phyloP scores from a whole-genome alignment of 768 basidiomycete species.

The Leccinum broughii region DNA sequence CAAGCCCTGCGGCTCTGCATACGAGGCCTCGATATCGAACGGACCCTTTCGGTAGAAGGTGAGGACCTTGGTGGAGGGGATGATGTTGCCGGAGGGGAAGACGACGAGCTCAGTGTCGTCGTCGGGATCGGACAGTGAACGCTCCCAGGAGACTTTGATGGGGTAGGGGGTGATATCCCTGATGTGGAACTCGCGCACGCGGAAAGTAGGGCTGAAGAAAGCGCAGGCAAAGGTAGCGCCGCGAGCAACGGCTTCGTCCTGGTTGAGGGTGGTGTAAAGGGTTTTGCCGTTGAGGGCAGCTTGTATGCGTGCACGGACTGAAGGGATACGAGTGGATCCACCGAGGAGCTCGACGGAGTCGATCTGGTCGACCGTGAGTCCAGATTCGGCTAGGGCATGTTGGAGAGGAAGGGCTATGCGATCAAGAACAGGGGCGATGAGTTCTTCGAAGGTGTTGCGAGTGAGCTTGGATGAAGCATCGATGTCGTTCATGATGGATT shows the following conservation, averaged over 20 bases:
- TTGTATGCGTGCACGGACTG: constrained; percentile 86
- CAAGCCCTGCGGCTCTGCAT: constrained; percentile 68
- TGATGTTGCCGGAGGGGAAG: constrained; percentile 79
- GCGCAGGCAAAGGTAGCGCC: constrained; percentile 98
- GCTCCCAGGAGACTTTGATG: constrained; percentile 88
- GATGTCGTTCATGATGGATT: constrained; percentile 94
- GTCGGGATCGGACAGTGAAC: constrained; percentile 68
- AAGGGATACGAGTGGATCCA: constrained; percentile 89
- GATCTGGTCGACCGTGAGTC: constrained; percentile 80
- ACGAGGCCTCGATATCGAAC: constrained; percentile 86
- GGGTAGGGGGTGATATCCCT: constrained; percentile 86
- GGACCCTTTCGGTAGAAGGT: constrained; percentile 89
- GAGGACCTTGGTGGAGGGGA: constrained; percentile 94
- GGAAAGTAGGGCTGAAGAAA: constrained; percentile 96
- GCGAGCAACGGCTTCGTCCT: constrained; percentile 95
- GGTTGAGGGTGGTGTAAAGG: constrained; percentile 93
- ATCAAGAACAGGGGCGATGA: constrained; percentile 74
- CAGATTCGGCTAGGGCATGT: constrained; percentile 77
- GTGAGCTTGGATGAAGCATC: constrained; percentile 86
- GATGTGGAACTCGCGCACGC: constrained; percentile 91
- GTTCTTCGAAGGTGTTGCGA: constrained; percentile 79
- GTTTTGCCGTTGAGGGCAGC: constrained; percentile 77
- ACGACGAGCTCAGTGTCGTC: constrained; percentile 92
- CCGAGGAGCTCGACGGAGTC: constrained; percentile 92
- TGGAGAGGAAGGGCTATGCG: constrained; percentile 76